Evolutionary conservation across 148 eudicot genomes (phyloP), one percentile per base, ranked within the genome.

Genomic region (Agrostemma githago): DNA sequence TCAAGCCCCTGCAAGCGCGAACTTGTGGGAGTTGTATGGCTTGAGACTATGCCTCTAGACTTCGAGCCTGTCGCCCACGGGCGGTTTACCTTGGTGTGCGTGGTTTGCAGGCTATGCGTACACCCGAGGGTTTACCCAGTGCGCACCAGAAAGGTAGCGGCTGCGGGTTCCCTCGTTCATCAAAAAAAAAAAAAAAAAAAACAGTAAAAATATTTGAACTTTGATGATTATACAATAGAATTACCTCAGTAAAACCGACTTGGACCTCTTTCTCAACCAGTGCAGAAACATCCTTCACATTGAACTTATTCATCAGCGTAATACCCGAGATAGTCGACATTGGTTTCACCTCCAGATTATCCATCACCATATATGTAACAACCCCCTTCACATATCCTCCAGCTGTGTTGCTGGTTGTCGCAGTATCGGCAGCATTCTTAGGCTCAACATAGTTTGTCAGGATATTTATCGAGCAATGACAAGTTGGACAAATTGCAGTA

Each of bases 311-410:
- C 34, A 62, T 64, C 12, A 74, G 44, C 8, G 70, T 48, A 10
- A 64, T 68, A n/a, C 71, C 56, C 7, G 71, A 68, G 14, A 68
- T 68, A 11, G 71, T 74, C n/a, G 77, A 74, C 68, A 74, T 74
- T 1, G 77, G 71, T n/a, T 51, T 74, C 51, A 74, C 71, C 26
- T 64, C 71, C 16, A 74, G 14, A 34, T 65, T 74, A 51, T 74
- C 77, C 77, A 74, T 74, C 17, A 74, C 71, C 71, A 74, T 65
- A 14, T 74, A 74, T 2, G 58, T 76, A 3, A 67, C 66, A 37
- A 60, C 61, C 4, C 72, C 72, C 57, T 68, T 75, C 53, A 79
- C 82, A 62, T 79, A 79, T n/a, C 74, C 74, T 1, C 54, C 62
- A 65, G 16, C 21, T n/a, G 2, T 34, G 21, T 9, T 67, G 37